phyloP scores from a whole-genome alignment of 257 asterid species.

The Agastache rugosa region DNA sequence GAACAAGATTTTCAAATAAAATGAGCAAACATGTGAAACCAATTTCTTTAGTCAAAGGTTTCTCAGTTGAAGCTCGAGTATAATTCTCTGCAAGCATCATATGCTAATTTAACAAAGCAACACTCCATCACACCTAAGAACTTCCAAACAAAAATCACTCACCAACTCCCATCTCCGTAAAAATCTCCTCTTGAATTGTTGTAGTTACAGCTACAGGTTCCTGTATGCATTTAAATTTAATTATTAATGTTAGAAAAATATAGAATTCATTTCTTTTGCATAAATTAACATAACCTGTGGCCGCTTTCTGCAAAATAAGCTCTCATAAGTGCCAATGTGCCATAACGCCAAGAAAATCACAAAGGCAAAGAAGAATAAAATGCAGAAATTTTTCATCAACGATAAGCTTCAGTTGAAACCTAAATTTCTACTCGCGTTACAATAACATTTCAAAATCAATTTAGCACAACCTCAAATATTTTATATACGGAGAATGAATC shows the following conservation, averaged over 20 bases:
- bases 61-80: not conserved
- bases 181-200: constrained; percentile 83
- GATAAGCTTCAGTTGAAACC: constrained; percentile 12
- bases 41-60: constrained; percentile 4
- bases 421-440: not conserved
- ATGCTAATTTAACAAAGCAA: constrained; percentile 12
- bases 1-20: constrained; percentile 3
- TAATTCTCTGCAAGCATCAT: constrained; percentile 7
- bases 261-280: not conserved
- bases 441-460: constrained; percentile 5
- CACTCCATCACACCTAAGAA: constrained; percentile 19
- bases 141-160: constrained; percentile 39
- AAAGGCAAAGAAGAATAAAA: not conserved
- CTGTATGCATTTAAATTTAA: constrained; percentile 44
- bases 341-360: not conserved
- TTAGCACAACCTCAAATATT: not conserved
- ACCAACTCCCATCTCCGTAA: constrained; percentile 89
- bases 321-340: not conserved
- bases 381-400: not conserved
- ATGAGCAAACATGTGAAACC: not conserved
- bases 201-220: constrained; percentile 92
- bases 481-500: not conserved
- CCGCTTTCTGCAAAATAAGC: constrained; percentile 7
- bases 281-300: not conserved
- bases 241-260: not conserved